These are phyloP conservation scores for Tuctoria greenei DNA, from an alignment of 176 grass and related monocot species.

Conservation along the genomic window DNA sequence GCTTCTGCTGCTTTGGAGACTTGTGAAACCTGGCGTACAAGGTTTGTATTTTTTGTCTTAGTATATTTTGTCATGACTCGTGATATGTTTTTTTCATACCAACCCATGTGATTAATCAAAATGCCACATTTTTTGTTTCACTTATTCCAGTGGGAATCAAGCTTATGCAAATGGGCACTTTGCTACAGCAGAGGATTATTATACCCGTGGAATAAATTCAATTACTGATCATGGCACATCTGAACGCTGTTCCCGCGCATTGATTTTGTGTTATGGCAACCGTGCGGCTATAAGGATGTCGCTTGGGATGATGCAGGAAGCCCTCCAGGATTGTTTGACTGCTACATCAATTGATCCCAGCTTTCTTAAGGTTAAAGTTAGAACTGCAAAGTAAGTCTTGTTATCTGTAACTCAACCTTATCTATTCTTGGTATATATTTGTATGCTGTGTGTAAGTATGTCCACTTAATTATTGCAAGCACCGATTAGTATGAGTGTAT, in stretches of 20 bases:
- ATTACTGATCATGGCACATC: conserved; percentile 50
- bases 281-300: conserved; percentile 91
- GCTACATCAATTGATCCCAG: conserved; percentile 66
- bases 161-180: conserved; percentile 84
- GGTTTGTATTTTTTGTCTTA: conserved; percentile 45
- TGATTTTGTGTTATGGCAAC: conserved; percentile 97
- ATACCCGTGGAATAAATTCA: conserved; percentile 80
- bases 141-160: conserved; percentile 82
- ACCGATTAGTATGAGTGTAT: background rate
- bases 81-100: conserved; percentile 7
- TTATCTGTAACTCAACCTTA: conserved; percentile 14
- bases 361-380: conserved; percentile 81
- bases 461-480: background rate
- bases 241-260: conserved; percentile 45
- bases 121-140: conserved; percentile 38
- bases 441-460: background rate
- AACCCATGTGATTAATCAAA: conserved; percentile 12
- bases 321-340: conserved; percentile 75
- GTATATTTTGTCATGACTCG: conserved; percentile 14
- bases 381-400: conserved; percentile 81
- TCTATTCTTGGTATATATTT: conserved; percentile 11
- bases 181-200: conserved; percentile 84
- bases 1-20: conserved; percentile 40
- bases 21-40: conserved; percentile 89
- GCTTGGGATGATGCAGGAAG: conserved; percentile 80